Evolutionary conservation across 176 grass and related monocot species (phyloP), one percentile per base, ranked within the genome.

Genomic region (Canna indica): DNA sequence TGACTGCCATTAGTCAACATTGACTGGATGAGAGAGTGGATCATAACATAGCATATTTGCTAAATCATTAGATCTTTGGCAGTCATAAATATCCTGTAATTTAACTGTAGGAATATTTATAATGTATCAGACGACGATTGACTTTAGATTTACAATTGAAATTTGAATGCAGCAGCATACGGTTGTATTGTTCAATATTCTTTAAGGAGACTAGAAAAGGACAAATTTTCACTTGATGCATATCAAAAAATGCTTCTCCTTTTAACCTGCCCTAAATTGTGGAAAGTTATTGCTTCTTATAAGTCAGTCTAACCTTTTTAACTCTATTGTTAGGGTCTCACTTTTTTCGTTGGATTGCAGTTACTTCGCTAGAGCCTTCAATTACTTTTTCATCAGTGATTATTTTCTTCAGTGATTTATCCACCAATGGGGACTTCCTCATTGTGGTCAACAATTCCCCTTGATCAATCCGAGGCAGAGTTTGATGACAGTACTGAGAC

Each of bases 401-500:
- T 61, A 9, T 14, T 60, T 27, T 76, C 87, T 22, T 67, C 46
- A 47, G 80, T 64, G 29, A 67, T 73, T 41, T 77, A 78, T 18
- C 47, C 84, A 31, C 72, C 67, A 0, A 64, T 30, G 27, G 83
- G 75, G 47, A 56, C 73, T 42, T 72, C 67, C 67, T 54, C 83
- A n/a, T n/a, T n/a, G n/a, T n/a, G n/a, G n/a, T n/a, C n/a, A 22
- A 65, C 76, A 2, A 47, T 73, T 14, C 72, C 90, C 68, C 75
- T 24, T 1, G 7, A 63, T 42, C 53, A 54, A 74, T n/a, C 36
- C 3, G 53, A 20, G 30, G 5, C 33, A 9, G 34, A 59, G n/a
- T 24, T n/a, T 38, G 11, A 38, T 44, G 34, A 59, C 44, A 54
- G 30, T 52, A 16, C 36, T 9, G 54, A 74, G 10, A 41, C 33